Base-by-base conservation (phyloP, 1,139 yeast genomes). In the Nadsonia commutata region DNA sequence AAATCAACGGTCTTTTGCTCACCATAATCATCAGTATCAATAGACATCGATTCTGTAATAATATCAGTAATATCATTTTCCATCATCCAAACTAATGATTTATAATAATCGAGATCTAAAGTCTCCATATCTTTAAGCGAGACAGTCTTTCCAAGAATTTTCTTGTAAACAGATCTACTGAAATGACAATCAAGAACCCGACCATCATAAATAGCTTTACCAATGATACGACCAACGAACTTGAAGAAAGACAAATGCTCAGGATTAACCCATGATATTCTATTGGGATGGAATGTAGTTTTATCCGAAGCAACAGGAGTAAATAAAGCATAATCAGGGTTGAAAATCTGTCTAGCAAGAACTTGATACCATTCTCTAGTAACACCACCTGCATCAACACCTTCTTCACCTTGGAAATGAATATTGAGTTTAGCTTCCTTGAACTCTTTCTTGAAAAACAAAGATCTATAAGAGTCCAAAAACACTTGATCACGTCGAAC, bases 331-430 rank as follows among this genome's bases (percentile, higher is more conserved):
- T 88, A 88, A 56, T 86, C 95, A 0, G 98, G 95, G 57, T 90
- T 88, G 64, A 90, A 86, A 84, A 93, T 88, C 61, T 90, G 97
- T 49, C 96, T 70, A 0, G 96, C 80, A 46, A 93, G 65, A 8
- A 88, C 95, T 58, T 86, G 97, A 56, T 80, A 88, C 98, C 98
- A 93, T 60, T 93, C 99, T 56, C 98, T 71, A 0, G 96, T 85
- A 19, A 93, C 80, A 43, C 99, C 99, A 53, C 99, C 99, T 2
- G 96, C 98, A 68, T 93, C 99, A 42, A 90, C 84, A 52, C 98
- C 99, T 46, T 83, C 82, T 59, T 93, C 99, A 3, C 95, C 95
- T 52, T 79, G 80, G 65, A 93, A 93, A 27, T 72, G 73, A 39
- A 93, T 78, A 45, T 82, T 90, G 52, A 90, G 66, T 50, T 80